Percentiles rank a stretch among this genome's conserved stretches.
Conservation (phyloP, 768 basidiomycete genomes). For the Cubamyces lactineus region DNA sequence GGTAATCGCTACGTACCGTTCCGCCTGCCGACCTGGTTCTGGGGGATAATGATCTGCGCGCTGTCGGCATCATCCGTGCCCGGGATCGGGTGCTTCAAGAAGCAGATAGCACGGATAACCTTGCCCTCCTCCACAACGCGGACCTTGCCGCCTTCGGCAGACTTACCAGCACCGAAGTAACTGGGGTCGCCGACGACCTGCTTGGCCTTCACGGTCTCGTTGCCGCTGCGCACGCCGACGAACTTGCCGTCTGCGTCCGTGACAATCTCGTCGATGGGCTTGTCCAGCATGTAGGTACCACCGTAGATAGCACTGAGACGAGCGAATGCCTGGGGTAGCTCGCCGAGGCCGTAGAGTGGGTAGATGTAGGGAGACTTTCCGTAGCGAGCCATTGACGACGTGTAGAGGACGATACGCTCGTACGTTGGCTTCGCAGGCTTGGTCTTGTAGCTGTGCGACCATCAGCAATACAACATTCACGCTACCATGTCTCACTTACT, state of each 20-base stretch:
- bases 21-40: slow-evolving; percentile 92
- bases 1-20: slow-evolving; percentile 66
- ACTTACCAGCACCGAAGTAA: slow-evolving; percentile 86
- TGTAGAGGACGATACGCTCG: slow-evolving; percentile 96
- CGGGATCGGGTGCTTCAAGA: slow-evolving; percentile 97
- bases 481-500: slow-evolving; percentile 37
- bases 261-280: slow-evolving; percentile 88
- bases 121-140: slow-evolving; percentile 91
- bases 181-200: slow-evolving; percentile 98
- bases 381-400: slow-evolving; percentile 97
- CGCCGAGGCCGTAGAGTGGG: slow-evolving; percentile 97
- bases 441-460: slow-evolving; percentile 75
- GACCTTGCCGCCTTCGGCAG: slow-evolving; percentile 71
- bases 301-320: slow-evolving; percentile 98
- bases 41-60: slow-evolving; percentile 97
- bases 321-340: slow-evolving; percentile 98
- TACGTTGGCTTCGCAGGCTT: slow-evolving; percentile 90
- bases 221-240: slow-evolving; percentile 85
- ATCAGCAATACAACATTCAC: neutral
- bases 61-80: slow-evolving; percentile 96
- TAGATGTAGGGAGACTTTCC: slow-evolving; percentile 99
- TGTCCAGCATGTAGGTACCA: slow-evolving; percentile 99
- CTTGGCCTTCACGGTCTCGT: slow-evolving; percentile 95
- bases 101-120: slow-evolving; percentile 95
- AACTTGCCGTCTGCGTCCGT: slow-evolving; percentile 87